Evolutionary conservation across 306 rosid genomes (phyloP).

Genomic region (Biancaea sappan): DNA sequence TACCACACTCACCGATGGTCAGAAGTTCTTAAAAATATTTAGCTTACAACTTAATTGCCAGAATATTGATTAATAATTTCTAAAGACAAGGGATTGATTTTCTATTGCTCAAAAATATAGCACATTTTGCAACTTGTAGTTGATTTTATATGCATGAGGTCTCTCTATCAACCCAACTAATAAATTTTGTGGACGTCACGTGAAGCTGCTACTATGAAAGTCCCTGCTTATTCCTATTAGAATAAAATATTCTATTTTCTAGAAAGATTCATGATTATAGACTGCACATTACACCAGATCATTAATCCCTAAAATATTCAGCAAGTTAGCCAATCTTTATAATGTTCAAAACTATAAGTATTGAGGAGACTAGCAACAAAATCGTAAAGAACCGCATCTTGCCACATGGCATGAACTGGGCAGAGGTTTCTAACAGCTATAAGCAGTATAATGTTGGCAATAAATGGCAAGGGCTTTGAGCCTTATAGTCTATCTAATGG

Average conservation of each 20-base stretch:
- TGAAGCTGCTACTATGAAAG: not conserved
- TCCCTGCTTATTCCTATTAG: constrained; percentile 7
- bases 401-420: not conserved
- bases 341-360: not conserved
- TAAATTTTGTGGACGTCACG: not conserved
- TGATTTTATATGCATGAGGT: constrained; percentile 10
- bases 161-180: not conserved
- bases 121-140: not conserved
- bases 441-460: not conserved
- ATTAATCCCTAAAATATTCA: not conserved
- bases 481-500: not conserved
- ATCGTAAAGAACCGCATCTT: not conserved
- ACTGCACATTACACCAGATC: not conserved
- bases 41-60: not conserved
- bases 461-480: not conserved
- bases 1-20: not conserved
- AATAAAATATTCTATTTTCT: not conserved
- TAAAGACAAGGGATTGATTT: not conserved
- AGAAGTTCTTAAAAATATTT: constrained; percentile 9
- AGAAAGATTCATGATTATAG: not conserved
- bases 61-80: constrained; percentile 8
- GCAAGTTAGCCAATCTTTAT: not conserved
- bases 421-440: not conserved
- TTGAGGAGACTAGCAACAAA: not conserved
- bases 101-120: not conserved